Percentiles rank a stretch among this genome's conserved stretches.
These are phyloP conservation scores for Rhizopogon rudus DNA, from an alignment of 768 basidiomycete genomes.

Conservation along the genomic window DNA sequence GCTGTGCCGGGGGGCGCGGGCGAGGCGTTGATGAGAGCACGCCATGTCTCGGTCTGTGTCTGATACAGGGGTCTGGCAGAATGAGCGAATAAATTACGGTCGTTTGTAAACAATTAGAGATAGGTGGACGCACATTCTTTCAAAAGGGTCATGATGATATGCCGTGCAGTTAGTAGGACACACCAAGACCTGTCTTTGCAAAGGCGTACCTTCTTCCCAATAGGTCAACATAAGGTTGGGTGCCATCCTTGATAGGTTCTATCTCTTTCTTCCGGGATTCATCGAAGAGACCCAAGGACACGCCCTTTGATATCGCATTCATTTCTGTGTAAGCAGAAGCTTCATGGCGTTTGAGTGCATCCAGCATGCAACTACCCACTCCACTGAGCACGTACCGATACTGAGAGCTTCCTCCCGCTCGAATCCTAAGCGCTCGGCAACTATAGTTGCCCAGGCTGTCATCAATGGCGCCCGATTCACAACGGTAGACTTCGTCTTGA, in stretches of 20 bases:
- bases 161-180: background rate
- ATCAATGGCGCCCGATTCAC: slow-evolving; percentile 93
- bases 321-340: slow-evolving; percentile 93
- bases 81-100: background rate
- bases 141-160: background rate
- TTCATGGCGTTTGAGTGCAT: slow-evolving; percentile 21
- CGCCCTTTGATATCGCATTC: slow-evolving; percentile 83
- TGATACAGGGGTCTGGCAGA: slow-evolving; percentile 69
- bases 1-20: slow-evolving; percentile 72
- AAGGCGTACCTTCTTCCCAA: slow-evolving; percentile 64
- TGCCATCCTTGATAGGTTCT: slow-evolving; percentile 49
- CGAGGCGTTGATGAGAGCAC: slow-evolving; percentile 68
- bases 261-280: slow-evolving; percentile 46
- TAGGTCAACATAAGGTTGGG: slow-evolving; percentile 82
- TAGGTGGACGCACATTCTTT: slow-evolving; percentile 35
- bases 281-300: slow-evolving; percentile 75
- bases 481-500: slow-evolving; percentile 56
- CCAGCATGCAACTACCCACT: background rate
- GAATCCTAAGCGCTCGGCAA: slow-evolving; percentile 85
- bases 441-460: slow-evolving; percentile 88
- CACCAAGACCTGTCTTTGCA: background rate
- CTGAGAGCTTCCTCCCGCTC: slow-evolving; percentile 85
- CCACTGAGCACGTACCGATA: slow-evolving; percentile 54
- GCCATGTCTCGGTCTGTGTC: slow-evolving; percentile 67
- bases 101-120: background rate